phyloP scores from a whole-genome alignment of 805 yeast species.

The Pichia membranifaciens region DNA sequence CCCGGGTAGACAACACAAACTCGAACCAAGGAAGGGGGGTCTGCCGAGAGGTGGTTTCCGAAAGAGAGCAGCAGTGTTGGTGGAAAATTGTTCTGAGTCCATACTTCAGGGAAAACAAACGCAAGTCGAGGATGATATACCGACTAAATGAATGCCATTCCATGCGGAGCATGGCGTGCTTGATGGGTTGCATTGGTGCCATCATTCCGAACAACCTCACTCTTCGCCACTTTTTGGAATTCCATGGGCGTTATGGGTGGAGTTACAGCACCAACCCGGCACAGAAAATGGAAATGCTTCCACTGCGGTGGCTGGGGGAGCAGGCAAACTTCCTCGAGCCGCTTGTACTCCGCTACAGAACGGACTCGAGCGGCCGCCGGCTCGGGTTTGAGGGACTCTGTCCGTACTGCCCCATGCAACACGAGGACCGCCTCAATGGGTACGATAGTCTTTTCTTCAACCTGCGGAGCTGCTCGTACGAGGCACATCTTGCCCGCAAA shows the following conservation, averaged over 20 bases:
- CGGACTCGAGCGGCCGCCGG: slow-evolving; percentile 13
- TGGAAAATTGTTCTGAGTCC: neutral
- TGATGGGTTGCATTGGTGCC: neutral
- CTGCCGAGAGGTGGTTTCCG: neutral
- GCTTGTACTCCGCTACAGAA: slow-evolving; percentile 19
- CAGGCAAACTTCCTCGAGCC: slow-evolving; percentile 14
- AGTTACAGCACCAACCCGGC: slow-evolving; percentile 3
- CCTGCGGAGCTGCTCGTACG: slow-evolving; percentile 24
- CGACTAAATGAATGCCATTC: neutral
- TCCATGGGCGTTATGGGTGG: slow-evolving; percentile 7
- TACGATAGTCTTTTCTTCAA: slow-evolving; percentile 20
- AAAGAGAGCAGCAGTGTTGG: neutral
- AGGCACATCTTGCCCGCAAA: slow-evolving; percentile 29
- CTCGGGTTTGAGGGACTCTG: slow-evolving; percentile 27
- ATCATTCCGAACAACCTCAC: slow-evolving; percentile 7
- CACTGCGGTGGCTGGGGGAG: slow-evolving; percentile 8
- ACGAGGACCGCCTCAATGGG: neutral
- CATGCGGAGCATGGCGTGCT: neutral
- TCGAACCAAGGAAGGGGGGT: too few relatives aligned
- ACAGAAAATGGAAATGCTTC: slow-evolving; percentile 5
- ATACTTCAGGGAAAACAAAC: neutral
- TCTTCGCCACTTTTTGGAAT: neutral
- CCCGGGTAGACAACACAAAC: neutral
- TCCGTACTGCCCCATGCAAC: slow-evolving; percentile 25
- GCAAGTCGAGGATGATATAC: neutral